Evolutionary conservation across 2,329 filamentous ascomycete species (phyloP), one percentile per base, ranked within the genome.

Genomic region (Metarhizium album): DNA sequence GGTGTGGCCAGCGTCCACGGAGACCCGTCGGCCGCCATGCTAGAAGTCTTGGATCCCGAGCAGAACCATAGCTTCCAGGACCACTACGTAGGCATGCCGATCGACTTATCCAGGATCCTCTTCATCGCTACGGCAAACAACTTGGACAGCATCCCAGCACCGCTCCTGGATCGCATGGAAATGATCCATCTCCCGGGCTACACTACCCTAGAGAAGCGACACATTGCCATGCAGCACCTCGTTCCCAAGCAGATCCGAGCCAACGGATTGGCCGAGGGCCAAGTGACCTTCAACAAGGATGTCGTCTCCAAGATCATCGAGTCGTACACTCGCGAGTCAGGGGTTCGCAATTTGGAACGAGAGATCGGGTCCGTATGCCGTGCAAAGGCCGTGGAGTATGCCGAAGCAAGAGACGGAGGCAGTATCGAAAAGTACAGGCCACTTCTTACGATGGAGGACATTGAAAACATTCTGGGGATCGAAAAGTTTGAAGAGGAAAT

Each of bases 121-220:
- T 98, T 98, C 71, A 95, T 98, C 61, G 93, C 93, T 6, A 98
- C 93, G 0, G 93, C 93, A 45, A 98, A 98, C 69, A 89, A 81
- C 9, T 76, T 97, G 23, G 91, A 97, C 62, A 96, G 90, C 0
- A 98, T 98, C 49, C 90, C 93, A 2, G 76, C 90, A n/a, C 90
- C 93, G 18, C 74, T 98, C 2, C 77, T 98, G 13, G 93, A 98
- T 68, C 86, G 93, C 53, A 96, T 98, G 91, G 93, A 98, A 70
- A 95, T 85, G 6, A 95, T 98, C 50, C 80, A 87, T 57, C 79
- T 98, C 22, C 88, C 90, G 2, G 93, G 93, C 58, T 98, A 98
- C 72, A 98, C 93, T 0, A 96, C 90, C 5, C 78, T 97, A 18
- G 93, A 98, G 74, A 98, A 98, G 74, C 82, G 89, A 52, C 89